Conservation (phyloP, 257 asterid genomes). For the Nicotiana benthamiana region DNA sequence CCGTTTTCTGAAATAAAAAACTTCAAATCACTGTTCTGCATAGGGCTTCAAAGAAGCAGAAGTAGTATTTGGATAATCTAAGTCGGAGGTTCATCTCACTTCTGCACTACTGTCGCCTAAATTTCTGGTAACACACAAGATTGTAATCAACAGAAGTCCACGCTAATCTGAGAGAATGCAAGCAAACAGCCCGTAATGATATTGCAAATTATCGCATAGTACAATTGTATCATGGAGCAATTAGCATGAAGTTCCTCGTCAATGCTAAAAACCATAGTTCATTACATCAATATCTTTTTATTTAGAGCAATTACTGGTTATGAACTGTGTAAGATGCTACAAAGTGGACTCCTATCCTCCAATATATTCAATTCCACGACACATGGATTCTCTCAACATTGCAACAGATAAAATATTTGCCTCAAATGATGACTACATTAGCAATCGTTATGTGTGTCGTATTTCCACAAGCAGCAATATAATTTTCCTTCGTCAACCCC, state of each 20-base stretch:
- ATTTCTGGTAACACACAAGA: neutral
- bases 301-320: neutral
- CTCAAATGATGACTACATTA: slow-evolving; percentile 1
- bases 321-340: slow-evolving; percentile 6
- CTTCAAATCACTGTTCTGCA: neutral
- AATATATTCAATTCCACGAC: slow-evolving; percentile 5
- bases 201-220: neutral
- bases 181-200: neutral
- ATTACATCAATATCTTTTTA: neutral
- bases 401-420: neutral
- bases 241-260: neutral
- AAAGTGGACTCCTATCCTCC: neutral
- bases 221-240: neutral
- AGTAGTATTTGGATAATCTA: neutral
- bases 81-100: neutral
- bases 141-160: neutral
- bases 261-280: neutral
- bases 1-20: neutral
- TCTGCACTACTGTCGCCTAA: neutral
- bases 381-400: neutral
- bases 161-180: neutral
- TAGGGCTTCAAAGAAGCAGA: neutral
- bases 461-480: neutral
- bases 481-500: neutral
- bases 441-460: neutral